Evolutionary conservation across 2,329 filamentous ascomycete species (phyloP), one percentile per base, ranked within the genome.

Genomic region (Septoria petroselini): DNA sequence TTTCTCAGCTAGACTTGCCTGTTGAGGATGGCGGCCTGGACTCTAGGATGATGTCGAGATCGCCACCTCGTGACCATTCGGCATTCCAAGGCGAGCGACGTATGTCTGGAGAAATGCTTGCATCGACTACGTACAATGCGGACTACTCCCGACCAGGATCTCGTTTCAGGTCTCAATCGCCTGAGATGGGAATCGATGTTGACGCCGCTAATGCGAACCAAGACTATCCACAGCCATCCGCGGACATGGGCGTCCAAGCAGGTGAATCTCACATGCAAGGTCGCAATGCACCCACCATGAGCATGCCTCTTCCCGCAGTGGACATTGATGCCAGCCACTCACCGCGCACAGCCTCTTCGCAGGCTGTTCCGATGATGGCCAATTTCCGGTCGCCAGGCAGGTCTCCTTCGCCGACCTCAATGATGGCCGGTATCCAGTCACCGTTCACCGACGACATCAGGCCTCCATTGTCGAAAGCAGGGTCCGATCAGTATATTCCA

Each of bases 281-380:
- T 33, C 31, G 49, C 7, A 12, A 18, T 18, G 38, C 50, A 14
- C 44, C 50, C 8, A n/a, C 37, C 7, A 48, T 52, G 34, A 37
- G 29, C 4, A 40, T 42, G 19, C 50, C 50, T 42, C 40, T 52
- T 4, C 50, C 50, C 12, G 50, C 40, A 14, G 43, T 46, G 14
- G 50, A 52, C 39, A 48, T 48, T 29, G 46, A 48, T 9, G 19
- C 19, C 14, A 35, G 29, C 9, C 46, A 42, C 6, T 48, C 43
- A 7, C 50, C 50, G 11, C 50, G 50, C 19, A 52, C 50, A n/a
- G 50, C 50, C 9, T 52, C 50, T 38, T 52, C 50, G 18, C 50
- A 52, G 40, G 50, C 50, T 1, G 44, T 52, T 17, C 50, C 50
- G 11, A 47, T 52, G 38, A 30, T 41, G n/a, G 33, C 29, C 4